Base-by-base conservation (phyloP, 2,329 filamentous ascomycete species). In the Bipolaris bicolor region DNA sequence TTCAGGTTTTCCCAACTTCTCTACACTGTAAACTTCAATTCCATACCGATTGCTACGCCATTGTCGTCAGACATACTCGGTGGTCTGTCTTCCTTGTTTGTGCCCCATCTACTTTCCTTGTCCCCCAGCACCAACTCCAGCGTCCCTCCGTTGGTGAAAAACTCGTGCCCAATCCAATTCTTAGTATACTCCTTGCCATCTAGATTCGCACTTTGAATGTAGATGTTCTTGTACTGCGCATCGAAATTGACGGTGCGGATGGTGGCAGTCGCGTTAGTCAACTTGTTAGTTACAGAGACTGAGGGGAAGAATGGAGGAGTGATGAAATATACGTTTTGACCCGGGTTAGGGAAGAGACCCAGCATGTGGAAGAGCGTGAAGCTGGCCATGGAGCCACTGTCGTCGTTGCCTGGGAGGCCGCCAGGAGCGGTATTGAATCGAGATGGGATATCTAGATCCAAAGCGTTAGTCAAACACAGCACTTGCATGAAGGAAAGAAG, bases 311-410 rank as follows among this genome's bases (percentile, higher is more conserved):
- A 81, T 0, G 80, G 79, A 9, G 80, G 77, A 7, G 73, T 79
- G 55, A 82, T 80, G 49, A 81, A 74, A 51, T 81, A 82, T 13
- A 82, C 78, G 57, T 81, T 76, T 49, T 81, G 79, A 0, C 80
- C 80, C 1, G 80, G 78, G 44, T 79, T 80, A 0, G 80, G 80
- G 46, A 81, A 81, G 2, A 80, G 64, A 0, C 80, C 80, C 40
- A 80, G 72, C 73, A 79, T 80, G 9, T 74, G 70, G 57, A 81
- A 74, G 5, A 79, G 71, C 1, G 74, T 71, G 59, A 81, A 81
- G 3, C 75, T 75, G 1, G 78, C 80, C 79, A 81, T 81, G 5
- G 80, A 77, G 16, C 79, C 80, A 0, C 68, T 72, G 51, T 81
- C 80, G 58, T 81, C 80, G 57, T 81, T 81, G 1, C 80, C 80